These are phyloP conservation scores for Aspergillus terreus DNA, from an alignment of 2,329 filamentous ascomycete species.

Conservation along the genomic window DNA sequence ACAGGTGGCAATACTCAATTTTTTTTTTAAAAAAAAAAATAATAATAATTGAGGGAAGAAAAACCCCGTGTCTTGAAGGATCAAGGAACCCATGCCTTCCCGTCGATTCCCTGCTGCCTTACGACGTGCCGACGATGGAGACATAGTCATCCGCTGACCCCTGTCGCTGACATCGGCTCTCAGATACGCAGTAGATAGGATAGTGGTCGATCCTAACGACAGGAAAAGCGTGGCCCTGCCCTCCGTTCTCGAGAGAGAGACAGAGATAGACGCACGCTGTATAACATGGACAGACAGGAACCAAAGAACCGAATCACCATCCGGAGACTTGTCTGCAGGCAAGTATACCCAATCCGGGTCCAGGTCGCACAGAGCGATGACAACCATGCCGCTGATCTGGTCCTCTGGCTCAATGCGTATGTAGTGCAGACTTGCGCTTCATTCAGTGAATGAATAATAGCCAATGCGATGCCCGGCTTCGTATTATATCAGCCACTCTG, in stretches of 20 bases:
- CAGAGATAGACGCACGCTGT: too few species aligned
- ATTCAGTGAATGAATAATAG: too few species aligned
- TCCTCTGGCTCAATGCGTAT: too few species aligned
- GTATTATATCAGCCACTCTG: background rate
- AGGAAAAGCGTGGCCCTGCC: too few species aligned
- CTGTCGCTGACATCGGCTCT: too few species aligned
- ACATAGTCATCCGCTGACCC: constrained; percentile 4
- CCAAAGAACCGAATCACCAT: background rate
- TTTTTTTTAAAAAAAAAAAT: too few species aligned
- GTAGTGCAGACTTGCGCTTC: too few species aligned
- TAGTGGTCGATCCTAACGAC: too few species aligned
- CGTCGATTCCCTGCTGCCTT: constrained; percentile 19
- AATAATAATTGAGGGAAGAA: background rate
- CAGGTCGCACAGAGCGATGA: constrained; percentile 2
- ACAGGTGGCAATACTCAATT: constrained; percentile 6
- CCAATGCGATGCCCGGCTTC: too few species aligned
- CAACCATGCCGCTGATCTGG: background rate
- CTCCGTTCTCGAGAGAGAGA: too few species aligned
- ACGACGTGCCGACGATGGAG: constrained; percentile 5
- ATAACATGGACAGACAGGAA: too few species aligned
- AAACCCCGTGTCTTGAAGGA: constrained; percentile 4
- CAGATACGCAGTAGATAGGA: background rate
- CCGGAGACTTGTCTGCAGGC: background rate
- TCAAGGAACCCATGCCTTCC: constrained; percentile 17
- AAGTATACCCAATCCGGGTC: constrained; percentile 4